phyloP scores from a whole-genome alignment of 257 asterid genomes.

The Anisodus acutangulus region DNA sequence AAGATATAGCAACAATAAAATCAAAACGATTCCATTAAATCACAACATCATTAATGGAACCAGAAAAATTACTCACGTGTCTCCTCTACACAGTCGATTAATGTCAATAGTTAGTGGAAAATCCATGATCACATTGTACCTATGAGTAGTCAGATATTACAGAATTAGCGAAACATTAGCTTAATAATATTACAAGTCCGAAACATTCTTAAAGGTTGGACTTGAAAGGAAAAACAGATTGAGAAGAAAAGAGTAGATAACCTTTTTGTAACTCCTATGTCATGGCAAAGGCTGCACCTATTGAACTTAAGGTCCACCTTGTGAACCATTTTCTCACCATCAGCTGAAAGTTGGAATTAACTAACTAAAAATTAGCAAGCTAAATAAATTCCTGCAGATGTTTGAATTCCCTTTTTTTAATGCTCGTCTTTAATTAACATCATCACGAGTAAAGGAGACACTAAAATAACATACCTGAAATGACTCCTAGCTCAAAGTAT shows the following conservation, averaged over 20 bases:
- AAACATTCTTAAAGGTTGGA: background rate
- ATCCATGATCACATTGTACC: constrained; percentile 71
- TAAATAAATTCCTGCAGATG: background rate
- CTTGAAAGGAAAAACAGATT: background rate
- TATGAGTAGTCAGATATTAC: constrained; percentile 27
- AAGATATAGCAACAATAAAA: background rate
- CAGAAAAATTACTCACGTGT: background rate
- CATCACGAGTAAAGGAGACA: background rate
- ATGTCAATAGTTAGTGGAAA: constrained; percentile 61
- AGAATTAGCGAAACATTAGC: background rate
- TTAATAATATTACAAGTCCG: background rate
- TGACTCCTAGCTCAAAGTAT: constrained; percentile 63
- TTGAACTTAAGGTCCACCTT: constrained; percentile 60
- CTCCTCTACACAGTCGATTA: constrained; percentile 45
- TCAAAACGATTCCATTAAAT: background rate
- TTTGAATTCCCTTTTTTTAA: background rate
- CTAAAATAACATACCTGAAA: constrained; percentile 50
- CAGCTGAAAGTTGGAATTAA: constrained; percentile 42
- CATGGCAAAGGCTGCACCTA: constrained; percentile 70
- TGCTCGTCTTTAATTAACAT: background rate
- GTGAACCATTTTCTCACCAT: constrained; percentile 61
- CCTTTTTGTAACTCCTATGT: constrained; percentile 65
- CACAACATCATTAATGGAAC: background rate
- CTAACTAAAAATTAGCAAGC: background rate
- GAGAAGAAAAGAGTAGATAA: background rate